Evolutionary conservation across 495 filamentous ascomycete species (phyloP), one percentile per base, ranked within the genome.

Genomic region (Podospora pseudoanserina): DNA sequence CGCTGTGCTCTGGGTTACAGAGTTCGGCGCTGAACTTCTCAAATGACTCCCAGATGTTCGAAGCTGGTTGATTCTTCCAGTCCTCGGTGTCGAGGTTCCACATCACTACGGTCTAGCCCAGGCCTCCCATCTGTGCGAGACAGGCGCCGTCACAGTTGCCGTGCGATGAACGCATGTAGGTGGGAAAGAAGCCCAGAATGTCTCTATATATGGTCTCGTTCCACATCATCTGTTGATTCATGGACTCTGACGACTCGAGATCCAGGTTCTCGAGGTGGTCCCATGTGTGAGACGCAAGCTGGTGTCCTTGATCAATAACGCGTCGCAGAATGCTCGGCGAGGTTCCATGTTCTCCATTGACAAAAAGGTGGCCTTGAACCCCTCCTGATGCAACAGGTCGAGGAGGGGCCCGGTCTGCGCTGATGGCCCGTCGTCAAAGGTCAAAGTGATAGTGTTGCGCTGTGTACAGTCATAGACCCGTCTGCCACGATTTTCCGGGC

Each of bases 151-250:
- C 39, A 11, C 77, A 80, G 16, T 65, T 72, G 5, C 70, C 72
- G 66, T 72, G 80, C 1, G 78, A 79, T 2, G 78, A 75, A 0
- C 78, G 77, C 79, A 80, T 80, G 68, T 80, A 80, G 7, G 72
- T 78, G 6, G 78, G 79, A 61, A 67, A 75, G 18, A 66, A 65
- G 4, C 78, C 79, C 0, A 80, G 16, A 28, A 80, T 72, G 4
- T 60, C 59, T 5, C 54, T 57, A n/a, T 80, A 34, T 2, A 69
- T 69, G 0, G 32, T 39, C 57, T 80, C 73, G 53, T 67, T 66
- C 1, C 5, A 44, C 4, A 34, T 55, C 75, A 79, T 79, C 27
- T 80, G 68, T 15, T 66, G 53, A 1, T 58, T 59, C 13, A 71
- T 62, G 4, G n/a, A 64, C 16, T 30, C 54, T 6, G 7, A 16